These are phyloP conservation scores for Ustilago nuda DNA, from an alignment of 1,284 basidiomycete species.

Conservation along the genomic window DNA sequence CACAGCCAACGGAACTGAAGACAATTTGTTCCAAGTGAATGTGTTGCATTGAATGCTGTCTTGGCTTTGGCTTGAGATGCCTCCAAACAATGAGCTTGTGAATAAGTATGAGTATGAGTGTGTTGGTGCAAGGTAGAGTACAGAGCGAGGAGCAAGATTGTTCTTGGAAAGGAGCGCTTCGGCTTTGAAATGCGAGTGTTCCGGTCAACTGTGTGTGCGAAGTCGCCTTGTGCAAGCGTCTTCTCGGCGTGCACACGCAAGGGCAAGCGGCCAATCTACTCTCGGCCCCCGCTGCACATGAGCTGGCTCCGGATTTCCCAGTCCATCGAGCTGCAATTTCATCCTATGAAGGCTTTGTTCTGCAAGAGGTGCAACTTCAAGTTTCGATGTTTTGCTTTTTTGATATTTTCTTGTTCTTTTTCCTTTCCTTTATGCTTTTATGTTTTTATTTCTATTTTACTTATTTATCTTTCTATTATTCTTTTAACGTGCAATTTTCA, in stretches of 20 bases:
- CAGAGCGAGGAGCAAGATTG: neutral
- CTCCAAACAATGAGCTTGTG: conserved; percentile 1
- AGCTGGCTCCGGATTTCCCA: conserved; percentile 9
- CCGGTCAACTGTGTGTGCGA: conserved; percentile 1
- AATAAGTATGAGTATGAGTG: neutral
- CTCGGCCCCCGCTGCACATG: conserved; percentile 27
- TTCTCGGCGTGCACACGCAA: neutral
- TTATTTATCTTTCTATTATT: neutral
- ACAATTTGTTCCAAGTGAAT: neutral
- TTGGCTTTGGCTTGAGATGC: neutral
- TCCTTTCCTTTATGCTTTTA: neutral
- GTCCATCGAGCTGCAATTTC: conserved; percentile 9
- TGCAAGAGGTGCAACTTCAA: conserved; percentile 2
- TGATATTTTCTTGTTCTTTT: conserved; percentile 6
- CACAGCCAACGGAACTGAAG: neutral
- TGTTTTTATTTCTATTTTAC: neutral
- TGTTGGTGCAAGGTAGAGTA: conserved; percentile 1
- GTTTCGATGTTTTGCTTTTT: neutral
- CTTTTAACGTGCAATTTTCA: neutral
- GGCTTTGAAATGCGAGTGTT: conserved; percentile 20
- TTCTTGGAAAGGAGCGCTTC: conserved; percentile 27
- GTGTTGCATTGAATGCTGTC: neutral
- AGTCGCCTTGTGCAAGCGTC: neutral
- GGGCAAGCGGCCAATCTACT: conserved; percentile 10
- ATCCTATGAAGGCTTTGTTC: conserved; percentile 1